A percentile compares a stretch with the other conserved stretches of the same genome.
Conservation (phyloP, 2,329 filamentous ascomycete species). For the Penicillium sp. region DNA sequence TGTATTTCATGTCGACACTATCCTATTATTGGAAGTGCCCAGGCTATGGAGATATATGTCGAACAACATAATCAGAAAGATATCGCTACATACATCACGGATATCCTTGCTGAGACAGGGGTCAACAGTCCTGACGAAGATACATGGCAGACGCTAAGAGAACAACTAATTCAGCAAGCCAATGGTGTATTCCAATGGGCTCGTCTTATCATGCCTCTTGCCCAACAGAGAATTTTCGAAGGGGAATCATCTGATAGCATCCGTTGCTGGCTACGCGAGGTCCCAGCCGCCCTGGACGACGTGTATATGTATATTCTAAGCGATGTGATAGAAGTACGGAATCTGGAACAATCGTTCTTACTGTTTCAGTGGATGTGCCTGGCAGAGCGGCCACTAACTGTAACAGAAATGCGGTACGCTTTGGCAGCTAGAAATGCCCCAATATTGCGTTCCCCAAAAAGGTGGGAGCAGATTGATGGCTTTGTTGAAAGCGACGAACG, state of each 20-base stretch:
- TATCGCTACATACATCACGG: constrained; percentile 5
- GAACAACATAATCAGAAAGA: constrained; percentile 11
- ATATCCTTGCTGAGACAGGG: neutral
- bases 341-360: neutral
- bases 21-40: constrained; percentile 8
- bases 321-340: neutral
- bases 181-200: constrained; percentile 18
- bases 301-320: constrained; percentile 15
- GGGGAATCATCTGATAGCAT: constrained; percentile 11
- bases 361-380: constrained; percentile 16
- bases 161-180: constrained; percentile 4
- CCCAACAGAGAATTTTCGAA: neutral
- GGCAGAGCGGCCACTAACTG: constrained; percentile 12
- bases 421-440: constrained; percentile 1
- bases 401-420: constrained; percentile 14
- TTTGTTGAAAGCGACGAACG: constrained; percentile 7
- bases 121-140: neutral
- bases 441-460: neutral
- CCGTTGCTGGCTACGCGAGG: constrained; percentile 2
- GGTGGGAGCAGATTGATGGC: neutral
- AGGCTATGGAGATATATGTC: constrained; percentile 8
- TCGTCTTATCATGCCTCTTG: constrained; percentile 9
- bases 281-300: constrained; percentile 12
- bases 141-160: neutral
- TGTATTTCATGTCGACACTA: constrained; percentile 25